A percentile compares a stretch with the other conserved stretches of the same genome.
These are phyloP conservation scores for Alloteropsis semialata DNA, from an alignment of 176 grass and related monocot species.

Conservation along the genomic window DNA sequence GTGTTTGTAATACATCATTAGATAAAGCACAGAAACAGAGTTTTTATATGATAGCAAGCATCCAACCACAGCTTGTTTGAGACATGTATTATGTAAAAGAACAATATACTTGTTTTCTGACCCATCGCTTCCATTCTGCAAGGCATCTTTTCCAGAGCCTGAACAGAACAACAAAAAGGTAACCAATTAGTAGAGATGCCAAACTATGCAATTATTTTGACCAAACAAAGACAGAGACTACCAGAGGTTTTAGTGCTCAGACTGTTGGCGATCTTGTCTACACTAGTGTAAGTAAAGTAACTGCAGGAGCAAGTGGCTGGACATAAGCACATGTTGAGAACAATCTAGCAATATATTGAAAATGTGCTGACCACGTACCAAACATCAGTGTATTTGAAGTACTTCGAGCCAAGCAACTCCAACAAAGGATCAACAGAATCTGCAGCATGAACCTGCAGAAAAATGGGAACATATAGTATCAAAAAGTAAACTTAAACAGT, in stretches of 20 bases:
- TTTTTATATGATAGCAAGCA: background rate
- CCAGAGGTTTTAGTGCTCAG: constrained; percentile 50
- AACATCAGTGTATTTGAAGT: constrained; percentile 81
- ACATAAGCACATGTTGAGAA: constrained; percentile 17
- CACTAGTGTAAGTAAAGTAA: constrained; percentile 83
- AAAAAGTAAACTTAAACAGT: background rate
- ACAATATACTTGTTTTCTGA: constrained; percentile 49
- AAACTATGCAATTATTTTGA: constrained; percentile 4
- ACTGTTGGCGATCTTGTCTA: constrained; percentile 72
- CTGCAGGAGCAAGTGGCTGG: constrained; percentile 37
- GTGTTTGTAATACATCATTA: background rate
- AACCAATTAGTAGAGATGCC: background rate
- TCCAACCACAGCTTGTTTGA: background rate
- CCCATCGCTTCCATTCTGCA: constrained; percentile 23
- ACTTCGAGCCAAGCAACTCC: constrained; percentile 69
- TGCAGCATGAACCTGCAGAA: constrained; percentile 54
- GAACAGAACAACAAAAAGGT: constrained; percentile 14
- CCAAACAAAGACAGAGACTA: constrained; percentile 9
- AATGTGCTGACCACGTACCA: constrained; percentile 43
- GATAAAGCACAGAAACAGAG: background rate
- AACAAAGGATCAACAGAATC: constrained; percentile 52
- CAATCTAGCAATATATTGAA: background rate
- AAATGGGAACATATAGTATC: background rate
- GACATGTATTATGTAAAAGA: background rate
- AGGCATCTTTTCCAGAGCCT: constrained; percentile 38